phyloP scores from a whole-genome alignment of 306 rosid genomes.

The Psophocarpus tetragonolobus region DNA sequence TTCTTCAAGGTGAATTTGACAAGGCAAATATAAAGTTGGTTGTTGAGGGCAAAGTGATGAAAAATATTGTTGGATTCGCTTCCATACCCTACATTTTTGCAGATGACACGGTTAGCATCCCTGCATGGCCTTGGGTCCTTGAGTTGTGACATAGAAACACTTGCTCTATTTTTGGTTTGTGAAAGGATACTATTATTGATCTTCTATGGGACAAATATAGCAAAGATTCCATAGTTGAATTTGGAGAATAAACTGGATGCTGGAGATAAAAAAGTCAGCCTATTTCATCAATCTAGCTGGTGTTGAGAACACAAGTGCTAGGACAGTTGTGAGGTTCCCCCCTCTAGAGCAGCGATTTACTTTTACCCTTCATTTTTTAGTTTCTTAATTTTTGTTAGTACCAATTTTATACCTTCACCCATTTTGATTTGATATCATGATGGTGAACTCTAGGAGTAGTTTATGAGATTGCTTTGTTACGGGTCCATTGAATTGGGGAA shows the following conservation, averaged over 20 bases:
- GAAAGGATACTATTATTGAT: conserved; percentile 63
- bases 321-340: conserved; percentile 67
- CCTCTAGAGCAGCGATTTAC: conserved; percentile 53
- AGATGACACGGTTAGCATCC: conserved; percentile 43
- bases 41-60: conserved; percentile 41
- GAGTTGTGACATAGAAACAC: conserved; percentile 72
- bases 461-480: conserved; percentile 66
- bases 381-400: conserved; percentile 60
- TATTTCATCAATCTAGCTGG: conserved; percentile 57
- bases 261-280: conserved; percentile 46
- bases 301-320: conserved; percentile 55
- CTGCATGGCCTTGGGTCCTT: conserved; percentile 53
- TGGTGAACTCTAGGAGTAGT: conserved; percentile 75
- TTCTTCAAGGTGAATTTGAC: conserved; percentile 48
- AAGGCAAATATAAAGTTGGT: conserved; percentile 55
- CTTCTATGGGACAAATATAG: conserved; percentile 56
- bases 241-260: conserved; percentile 65
- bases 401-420: conserved; percentile 58
- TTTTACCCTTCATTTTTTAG: conserved; percentile 48
- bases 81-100: conserved; percentile 54
- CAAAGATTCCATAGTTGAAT: conserved; percentile 51
- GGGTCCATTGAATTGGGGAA: conserved; percentile 68
- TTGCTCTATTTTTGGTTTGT: conserved; percentile 65
- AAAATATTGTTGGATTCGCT: conserved; percentile 41
- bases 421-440: conserved; percentile 52